These are phyloP conservation scores for Tylopilus sp. DNA, from an alignment of 1,284 basidiomycete genomes.

Conservation along the genomic window DNA sequence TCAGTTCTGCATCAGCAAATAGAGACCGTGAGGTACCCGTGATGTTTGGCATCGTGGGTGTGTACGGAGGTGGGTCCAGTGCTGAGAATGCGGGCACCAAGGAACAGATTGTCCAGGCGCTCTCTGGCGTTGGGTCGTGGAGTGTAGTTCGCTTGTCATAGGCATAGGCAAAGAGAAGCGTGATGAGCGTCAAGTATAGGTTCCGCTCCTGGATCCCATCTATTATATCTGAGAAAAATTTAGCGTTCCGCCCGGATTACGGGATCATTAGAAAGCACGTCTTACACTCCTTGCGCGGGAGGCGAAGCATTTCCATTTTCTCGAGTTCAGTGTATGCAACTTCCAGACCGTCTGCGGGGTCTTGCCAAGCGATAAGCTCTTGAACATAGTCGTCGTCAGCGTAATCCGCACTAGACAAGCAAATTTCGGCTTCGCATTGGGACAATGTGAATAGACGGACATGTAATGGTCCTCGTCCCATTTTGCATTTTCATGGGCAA, in stretches of 20 bases:
- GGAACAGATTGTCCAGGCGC: slow-evolving; percentile 73
- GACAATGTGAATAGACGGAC: slow-evolving; percentile 39
- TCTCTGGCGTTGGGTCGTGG: slow-evolving; percentile 74
- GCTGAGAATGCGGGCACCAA: slow-evolving; percentile 73
- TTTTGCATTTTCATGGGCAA: slow-evolving; percentile 63
- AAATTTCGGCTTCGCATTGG: background rate
- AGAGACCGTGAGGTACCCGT: slow-evolving; percentile 14
- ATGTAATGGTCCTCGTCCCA: slow-evolving; percentile 82
- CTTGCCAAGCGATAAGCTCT: slow-evolving; percentile 60
- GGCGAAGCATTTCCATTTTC: slow-evolving; percentile 58
- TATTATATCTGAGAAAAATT: slow-evolving; percentile 51
- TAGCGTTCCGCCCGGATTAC: background rate
- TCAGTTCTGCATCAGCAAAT: slow-evolving; percentile 48
- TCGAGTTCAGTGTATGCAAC: slow-evolving; percentile 68
- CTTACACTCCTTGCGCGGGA: slow-evolving; percentile 77
- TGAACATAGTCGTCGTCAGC: slow-evolving; percentile 70
- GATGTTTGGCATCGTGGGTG: slow-evolving; percentile 9
- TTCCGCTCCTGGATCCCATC: slow-evolving; percentile 50
- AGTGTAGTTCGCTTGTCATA: slow-evolving; percentile 76
- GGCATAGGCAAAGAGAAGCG: slow-evolving; percentile 67
- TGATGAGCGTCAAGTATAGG: slow-evolving; percentile 64
- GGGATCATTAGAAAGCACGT: slow-evolving; percentile 8
- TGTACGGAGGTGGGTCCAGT: slow-evolving; percentile 63
- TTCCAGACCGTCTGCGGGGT: slow-evolving; percentile 42
- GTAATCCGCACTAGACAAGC: slow-evolving; percentile 63